Conservation (phyloP, 352 stramenopile genomes). For the Globisporangium uncinulatum region DNA sequence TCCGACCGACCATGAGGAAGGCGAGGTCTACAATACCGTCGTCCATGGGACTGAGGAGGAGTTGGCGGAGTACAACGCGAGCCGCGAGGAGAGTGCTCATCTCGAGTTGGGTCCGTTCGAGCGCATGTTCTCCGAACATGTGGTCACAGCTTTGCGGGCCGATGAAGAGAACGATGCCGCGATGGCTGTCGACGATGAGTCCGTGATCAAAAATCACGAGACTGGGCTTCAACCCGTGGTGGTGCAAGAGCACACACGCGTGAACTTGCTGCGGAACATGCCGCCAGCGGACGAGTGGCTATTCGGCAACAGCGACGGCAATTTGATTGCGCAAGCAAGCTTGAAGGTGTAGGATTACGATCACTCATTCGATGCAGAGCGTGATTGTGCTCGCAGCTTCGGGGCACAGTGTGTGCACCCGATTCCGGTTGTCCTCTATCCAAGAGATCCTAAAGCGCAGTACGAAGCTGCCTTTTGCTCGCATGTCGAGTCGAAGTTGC, state of each 20-base stretch:
- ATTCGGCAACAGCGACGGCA: background rate
- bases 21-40: background rate
- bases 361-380: background rate
- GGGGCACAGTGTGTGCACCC: background rate
- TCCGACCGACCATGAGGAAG: background rate
- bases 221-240: background rate
- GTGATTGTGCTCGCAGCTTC: background rate
- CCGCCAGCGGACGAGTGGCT: background rate
- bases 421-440: background rate
- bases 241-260: background rate
- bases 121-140: background rate
- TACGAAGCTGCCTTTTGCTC: background rate
- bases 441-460: background rate
- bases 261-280: background rate
- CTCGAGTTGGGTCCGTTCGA: background rate
- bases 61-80: background rate
- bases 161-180: background rate
- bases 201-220: background rate
- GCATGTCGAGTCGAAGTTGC: no score
- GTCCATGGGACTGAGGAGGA: background rate
- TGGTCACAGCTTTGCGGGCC: background rate
- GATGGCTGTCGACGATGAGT: background rate
- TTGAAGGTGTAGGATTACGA: background rate
- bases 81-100: background rate
- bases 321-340: background rate